These are phyloP conservation scores for Epichloe glyceriae DNA, from an alignment of 2,329 filamentous ascomycete genomes.

Conservation along the genomic window DNA sequence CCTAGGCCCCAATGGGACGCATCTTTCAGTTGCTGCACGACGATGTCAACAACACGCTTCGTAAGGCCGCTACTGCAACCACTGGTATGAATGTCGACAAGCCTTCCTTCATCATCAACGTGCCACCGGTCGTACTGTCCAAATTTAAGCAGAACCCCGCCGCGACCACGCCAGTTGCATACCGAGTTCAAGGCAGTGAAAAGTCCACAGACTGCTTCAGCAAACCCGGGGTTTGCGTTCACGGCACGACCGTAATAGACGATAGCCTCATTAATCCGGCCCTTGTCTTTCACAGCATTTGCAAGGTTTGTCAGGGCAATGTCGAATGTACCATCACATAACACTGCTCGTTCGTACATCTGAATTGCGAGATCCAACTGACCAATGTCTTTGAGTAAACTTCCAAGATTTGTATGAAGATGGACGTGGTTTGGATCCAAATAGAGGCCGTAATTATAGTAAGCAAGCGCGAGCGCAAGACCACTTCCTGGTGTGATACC, in stretches of 20 bases:
- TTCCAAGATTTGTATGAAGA: conserved; percentile 91
- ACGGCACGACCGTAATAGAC: conserved; percentile 84
- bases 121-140: conserved; percentile 84
- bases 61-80: conserved; percentile 66
- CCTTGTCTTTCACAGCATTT: conserved; percentile 95
- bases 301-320: conserved; percentile 93
- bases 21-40: conserved; percentile 74
- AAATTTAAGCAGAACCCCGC: conserved; percentile 63
- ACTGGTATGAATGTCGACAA: conserved; percentile 56
- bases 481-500: conserved; percentile 79
- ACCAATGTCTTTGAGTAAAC: conserved; percentile 88
- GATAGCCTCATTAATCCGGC: conserved; percentile 84
- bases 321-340: conserved; percentile 87
- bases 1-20: conserved; percentile 78
- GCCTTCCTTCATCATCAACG: conserved; percentile 71
- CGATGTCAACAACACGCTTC: conserved; percentile 80
- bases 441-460: conserved; percentile 87
- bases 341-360: conserved; percentile 94
- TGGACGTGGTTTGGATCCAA: conserved; percentile 86
- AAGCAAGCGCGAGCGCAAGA: conserved; percentile 73
- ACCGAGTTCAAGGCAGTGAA: conserved; percentile 94
- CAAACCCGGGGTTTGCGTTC: conserved; percentile 83
- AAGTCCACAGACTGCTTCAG: conserved; percentile 90
- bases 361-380: conserved; percentile 82
- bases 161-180: conserved; percentile 84